Base-by-base conservation (phyloP, 106 monocot species). In the Acorus gramineus region DNA sequence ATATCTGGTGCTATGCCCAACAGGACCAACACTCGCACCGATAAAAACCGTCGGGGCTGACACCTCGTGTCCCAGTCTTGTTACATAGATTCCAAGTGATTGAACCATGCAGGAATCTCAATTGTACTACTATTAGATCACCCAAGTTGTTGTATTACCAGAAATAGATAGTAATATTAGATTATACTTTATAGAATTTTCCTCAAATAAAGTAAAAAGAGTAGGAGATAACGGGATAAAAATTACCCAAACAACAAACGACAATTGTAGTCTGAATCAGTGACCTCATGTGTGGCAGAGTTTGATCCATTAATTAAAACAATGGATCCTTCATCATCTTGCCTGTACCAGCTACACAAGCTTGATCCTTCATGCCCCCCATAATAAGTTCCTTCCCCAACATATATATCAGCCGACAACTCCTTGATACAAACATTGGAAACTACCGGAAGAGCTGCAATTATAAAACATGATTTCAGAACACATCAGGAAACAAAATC, bases 301-400 rank as follows among this genome's bases (percentile, higher is more conserved):
- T 85, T 76, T 57, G 91, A 81, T 64, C 77, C 92, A 73, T 66
- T 69, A 11, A 98, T 85, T 8, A 77, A 70, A 73, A 64, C 46
- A 61, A 80, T 78, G n/a, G 50, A 76, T 73, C 92, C 92, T 69
- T 92, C 92, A 64, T 69, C 67, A 55, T 69, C 79, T 80, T 98
- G 77, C 62, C 92, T 88, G 49, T 98, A 86, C 98, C 98, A 98
- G 67, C 79, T 89, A 69, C 81, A 92, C 60, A 92, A 13, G 69
- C 98, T 98, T 73, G 80, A 77, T 42, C 98, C 98, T 64, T 98
- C 98, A 72, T 81, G 72, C 49, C 98, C 98, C 66, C 98, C 98
- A 79, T 98, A 98, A 73, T 98, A 98, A 56, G 73, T 71, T 4
- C 98, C 92, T 65, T 79, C 80, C 73, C 98, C 98, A 55, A 49